Percentiles rank a stretch among this genome's conserved stretches.
Evolutionary conservation across 2,329 filamentous ascomycete species (phyloP).

Genomic region (Fusarium armeniacum): DNA sequence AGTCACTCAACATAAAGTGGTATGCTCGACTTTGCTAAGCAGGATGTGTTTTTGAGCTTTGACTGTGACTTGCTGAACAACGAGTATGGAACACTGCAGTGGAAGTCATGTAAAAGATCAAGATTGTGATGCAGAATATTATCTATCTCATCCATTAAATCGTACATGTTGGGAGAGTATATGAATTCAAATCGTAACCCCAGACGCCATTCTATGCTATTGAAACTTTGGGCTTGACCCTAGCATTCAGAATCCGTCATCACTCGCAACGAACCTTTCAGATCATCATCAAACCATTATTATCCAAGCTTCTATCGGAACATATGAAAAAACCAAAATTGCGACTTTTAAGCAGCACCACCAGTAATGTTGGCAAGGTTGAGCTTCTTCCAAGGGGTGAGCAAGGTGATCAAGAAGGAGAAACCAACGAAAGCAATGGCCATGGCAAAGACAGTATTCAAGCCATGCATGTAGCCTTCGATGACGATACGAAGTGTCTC

Average conservation of each 20-base stretch:
- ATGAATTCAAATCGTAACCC: background rate
- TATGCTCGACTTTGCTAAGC: too few species aligned
- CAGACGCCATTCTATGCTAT: slow-evolving; percentile 30
- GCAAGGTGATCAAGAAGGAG: slow-evolving; percentile 54
- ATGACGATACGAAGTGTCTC: slow-evolving; percentile 68
- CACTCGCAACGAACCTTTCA: background rate
- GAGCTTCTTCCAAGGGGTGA: slow-evolving; percentile 58
- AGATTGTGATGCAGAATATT: background rate
- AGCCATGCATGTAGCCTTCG: slow-evolving; percentile 72
- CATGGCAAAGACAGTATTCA: slow-evolving; percentile 74
- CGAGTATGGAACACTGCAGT: too few species aligned
- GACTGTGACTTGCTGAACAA: too few species aligned
- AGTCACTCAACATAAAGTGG: too few species aligned
- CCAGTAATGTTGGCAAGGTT: slow-evolving; percentile 50
- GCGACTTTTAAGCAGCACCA: slow-evolving; percentile 49
- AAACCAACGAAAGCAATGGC: slow-evolving; percentile 64
- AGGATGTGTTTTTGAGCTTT: too few species aligned
- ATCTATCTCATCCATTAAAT: slow-evolving; percentile 24
- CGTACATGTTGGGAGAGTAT: slow-evolving; percentile 28
- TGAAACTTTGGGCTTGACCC: background rate
- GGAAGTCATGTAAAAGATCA: background rate
- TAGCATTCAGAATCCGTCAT: slow-evolving; percentile 5
- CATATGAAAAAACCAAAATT: background rate
- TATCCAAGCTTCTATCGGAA: background rate
- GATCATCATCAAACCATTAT: background rate